Percentiles rank a stretch among this genome's conserved stretches.
Conservation (phyloP, 768 basidiomycete genomes). For the Russula virescens region DNA sequence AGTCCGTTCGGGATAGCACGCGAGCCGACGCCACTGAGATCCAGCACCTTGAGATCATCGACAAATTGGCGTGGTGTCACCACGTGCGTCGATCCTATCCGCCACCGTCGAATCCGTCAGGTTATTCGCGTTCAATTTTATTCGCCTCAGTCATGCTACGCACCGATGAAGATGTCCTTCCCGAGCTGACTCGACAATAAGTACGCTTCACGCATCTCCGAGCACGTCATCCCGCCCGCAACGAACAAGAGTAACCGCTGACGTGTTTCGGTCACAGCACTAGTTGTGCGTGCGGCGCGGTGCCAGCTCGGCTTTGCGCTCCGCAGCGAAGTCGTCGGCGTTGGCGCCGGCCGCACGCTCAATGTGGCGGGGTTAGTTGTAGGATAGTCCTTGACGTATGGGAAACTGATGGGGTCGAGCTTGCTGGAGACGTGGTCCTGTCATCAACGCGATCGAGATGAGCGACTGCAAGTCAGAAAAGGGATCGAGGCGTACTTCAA, state of each 20-base stretch:
- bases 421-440: slow-evolving; percentile 81
- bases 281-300: slow-evolving; percentile 54
- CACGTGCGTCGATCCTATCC: slow-evolving; percentile 81
- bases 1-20: slow-evolving; percentile 65
- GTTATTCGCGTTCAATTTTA: too few relatives aligned
- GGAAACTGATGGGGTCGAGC: slow-evolving; percentile 74
- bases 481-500: slow-evolving; percentile 54
- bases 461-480: neutral
- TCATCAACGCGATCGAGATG: neutral
- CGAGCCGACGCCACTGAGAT: slow-evolving; percentile 80
- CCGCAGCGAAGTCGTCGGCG: slow-evolving; percentile 63
- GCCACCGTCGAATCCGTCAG: neutral
- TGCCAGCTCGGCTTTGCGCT: slow-evolving; percentile 91
- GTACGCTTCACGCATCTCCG: slow-evolving; percentile 88
- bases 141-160: slow-evolving; percentile 4
- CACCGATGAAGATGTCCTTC: slow-evolving; percentile 92
- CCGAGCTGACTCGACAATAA: slow-evolving; percentile 64
- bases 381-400: slow-evolving; percentile 82
- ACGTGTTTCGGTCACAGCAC: slow-evolving; percentile 42
- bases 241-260: slow-evolving; percentile 86
- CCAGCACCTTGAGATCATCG: slow-evolving; percentile 82
- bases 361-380: slow-evolving; percentile 43
- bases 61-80: slow-evolving; percentile 79
- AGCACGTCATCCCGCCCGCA: slow-evolving; percentile 93
- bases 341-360: slow-evolving; percentile 42